Evolutionary conservation across 1,139 yeast species (phyloP).

Genomic region (Saccharomycopsis hybrid): DNA sequence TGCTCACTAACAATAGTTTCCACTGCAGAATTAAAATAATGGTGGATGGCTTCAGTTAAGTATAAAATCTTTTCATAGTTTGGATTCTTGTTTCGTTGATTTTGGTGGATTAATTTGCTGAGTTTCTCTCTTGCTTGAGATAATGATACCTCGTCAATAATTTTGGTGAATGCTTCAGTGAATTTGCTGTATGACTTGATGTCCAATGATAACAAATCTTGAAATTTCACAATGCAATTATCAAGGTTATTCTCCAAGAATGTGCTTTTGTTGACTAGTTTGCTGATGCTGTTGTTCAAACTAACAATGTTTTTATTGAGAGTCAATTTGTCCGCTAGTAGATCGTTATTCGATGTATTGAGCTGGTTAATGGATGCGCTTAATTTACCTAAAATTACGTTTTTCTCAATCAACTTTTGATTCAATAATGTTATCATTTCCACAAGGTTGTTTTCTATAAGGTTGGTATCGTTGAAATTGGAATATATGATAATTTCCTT

Average conservation of each 20-base stretch:
- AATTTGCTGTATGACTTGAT: constrained; percentile 8
- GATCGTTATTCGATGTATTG: not conserved
- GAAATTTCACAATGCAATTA: constrained; percentile 1
- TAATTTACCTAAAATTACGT: constrained; percentile 11
- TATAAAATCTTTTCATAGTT: constrained; percentile 18
- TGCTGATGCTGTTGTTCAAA: not conserved
- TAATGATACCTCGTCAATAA: constrained; percentile 15
- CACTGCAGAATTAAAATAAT: constrained; percentile 14
- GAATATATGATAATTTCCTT: constrained; percentile 4
- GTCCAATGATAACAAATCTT: constrained; percentile 9
- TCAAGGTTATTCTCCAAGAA: constrained; percentile 2
- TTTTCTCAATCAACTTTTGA: constrained; percentile 9
- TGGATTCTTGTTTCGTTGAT: constrained; percentile 1
- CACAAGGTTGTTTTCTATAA: constrained; percentile 12
- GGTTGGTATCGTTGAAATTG: constrained; percentile 9
- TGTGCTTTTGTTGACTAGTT: constrained; percentile 5
- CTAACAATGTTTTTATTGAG: constrained; percentile 7
- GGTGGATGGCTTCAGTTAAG: constrained; percentile 15
- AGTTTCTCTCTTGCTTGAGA: constrained; percentile 13
- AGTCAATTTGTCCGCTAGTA: constrained; percentile 3
- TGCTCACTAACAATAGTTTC: constrained; percentile 14
- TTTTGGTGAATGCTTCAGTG: constrained; percentile 4
- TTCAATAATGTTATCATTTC: constrained; percentile 9
- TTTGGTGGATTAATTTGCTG: constrained; percentile 1
- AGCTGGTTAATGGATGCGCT: constrained; percentile 1